Conservation (phyloP, 805 yeast genomes). For the Candida tallmaniae region DNA sequence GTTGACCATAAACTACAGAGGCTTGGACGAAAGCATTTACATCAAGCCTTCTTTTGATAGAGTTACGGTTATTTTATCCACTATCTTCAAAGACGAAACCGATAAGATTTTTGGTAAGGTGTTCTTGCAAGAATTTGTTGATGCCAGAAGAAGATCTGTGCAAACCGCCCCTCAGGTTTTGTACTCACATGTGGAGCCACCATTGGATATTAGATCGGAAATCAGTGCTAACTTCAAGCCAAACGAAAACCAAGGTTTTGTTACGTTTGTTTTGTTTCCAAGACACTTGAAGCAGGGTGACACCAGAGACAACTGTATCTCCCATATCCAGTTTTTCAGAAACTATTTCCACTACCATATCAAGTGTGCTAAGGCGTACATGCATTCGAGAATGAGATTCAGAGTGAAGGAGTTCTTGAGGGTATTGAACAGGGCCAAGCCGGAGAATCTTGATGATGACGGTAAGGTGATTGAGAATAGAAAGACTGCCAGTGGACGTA, state of each 20-base stretch:
- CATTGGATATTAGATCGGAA: constrained; percentile 61
- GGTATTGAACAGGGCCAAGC: constrained; percentile 94
- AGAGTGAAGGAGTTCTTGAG: constrained; percentile 92
- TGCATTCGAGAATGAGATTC: constrained; percentile 97
- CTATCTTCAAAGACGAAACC: constrained; percentile 93
- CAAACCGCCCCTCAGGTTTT: constrained; percentile 98
- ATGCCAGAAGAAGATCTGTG: constrained; percentile 90
- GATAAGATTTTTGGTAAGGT: constrained; percentile 89
- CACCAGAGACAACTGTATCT: constrained; percentile 79
- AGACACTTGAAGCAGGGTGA: constrained; percentile 62
- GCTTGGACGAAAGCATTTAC: constrained; percentile 78
- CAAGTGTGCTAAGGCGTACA: constrained; percentile 95
- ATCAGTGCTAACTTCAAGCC: constrained; percentile 29
- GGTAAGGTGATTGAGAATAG: constrained; percentile 43
- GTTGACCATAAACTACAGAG: constrained; percentile 78
- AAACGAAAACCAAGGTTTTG: constrained; percentile 45
- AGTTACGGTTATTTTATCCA: constrained; percentile 93
- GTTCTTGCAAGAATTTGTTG: constrained; percentile 89
- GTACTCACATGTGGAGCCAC: constrained; percentile 87
- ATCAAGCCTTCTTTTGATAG: constrained; percentile 92
- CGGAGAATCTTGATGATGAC: constrained; percentile 80
- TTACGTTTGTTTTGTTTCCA: constrained; percentile 75
- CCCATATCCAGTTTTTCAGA: constrained; percentile 88
- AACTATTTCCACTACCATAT: constrained; percentile 98
- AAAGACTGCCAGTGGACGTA: constrained; percentile 70